These are phyloP conservation scores for Westerdykella aurantiaca DNA, from an alignment of 2,329 filamentous ascomycete species.

Conservation along the genomic window DNA sequence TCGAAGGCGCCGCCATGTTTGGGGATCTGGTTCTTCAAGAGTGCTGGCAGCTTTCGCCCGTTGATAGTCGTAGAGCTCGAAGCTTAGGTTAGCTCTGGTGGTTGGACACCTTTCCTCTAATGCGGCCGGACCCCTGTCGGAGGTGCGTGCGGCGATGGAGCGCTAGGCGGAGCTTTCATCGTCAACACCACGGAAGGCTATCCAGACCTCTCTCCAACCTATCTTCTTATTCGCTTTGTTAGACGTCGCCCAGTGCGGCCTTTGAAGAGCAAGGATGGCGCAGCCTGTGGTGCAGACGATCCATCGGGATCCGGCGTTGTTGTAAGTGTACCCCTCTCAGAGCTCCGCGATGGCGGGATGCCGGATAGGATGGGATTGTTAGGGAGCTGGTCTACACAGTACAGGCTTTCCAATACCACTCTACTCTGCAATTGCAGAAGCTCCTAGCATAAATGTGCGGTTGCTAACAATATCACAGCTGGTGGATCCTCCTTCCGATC, in stretches of 20 bases:
- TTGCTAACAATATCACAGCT: constrained; percentile 53
- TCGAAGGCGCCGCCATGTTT: constrained; percentile 31
- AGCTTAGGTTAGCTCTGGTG: constrained; percentile 8
- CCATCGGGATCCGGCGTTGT: constrained; percentile 94
- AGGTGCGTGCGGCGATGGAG: constrained; percentile 17
- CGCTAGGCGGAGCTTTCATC: constrained; percentile 23
- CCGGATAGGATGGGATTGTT: not conserved
- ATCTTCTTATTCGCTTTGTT: not conserved
- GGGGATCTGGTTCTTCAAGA: not conserved
- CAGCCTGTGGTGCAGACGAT: constrained; percentile 88
- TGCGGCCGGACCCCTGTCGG: constrained; percentile 27
- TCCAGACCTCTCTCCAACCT: constrained; percentile 8
- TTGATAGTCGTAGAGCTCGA: constrained; percentile 5
- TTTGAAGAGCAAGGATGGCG: constrained; percentile 56
- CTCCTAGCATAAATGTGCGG: not conserved
- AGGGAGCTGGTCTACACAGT: not conserved
- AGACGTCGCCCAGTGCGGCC: not conserved
- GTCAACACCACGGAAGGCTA: constrained; percentile 11
- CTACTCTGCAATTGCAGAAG: too few species aligned
- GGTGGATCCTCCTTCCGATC: constrained; percentile 98
- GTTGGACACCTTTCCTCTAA: constrained; percentile 35
- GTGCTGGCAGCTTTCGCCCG: not conserved
- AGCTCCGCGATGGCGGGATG: too few species aligned
- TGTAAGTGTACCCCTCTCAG: constrained; percentile 56
- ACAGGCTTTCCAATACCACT: not conserved